Conservation (phyloP, 2,329 filamentous ascomycete species). For the Atkinsonella hypoxylon region DNA sequence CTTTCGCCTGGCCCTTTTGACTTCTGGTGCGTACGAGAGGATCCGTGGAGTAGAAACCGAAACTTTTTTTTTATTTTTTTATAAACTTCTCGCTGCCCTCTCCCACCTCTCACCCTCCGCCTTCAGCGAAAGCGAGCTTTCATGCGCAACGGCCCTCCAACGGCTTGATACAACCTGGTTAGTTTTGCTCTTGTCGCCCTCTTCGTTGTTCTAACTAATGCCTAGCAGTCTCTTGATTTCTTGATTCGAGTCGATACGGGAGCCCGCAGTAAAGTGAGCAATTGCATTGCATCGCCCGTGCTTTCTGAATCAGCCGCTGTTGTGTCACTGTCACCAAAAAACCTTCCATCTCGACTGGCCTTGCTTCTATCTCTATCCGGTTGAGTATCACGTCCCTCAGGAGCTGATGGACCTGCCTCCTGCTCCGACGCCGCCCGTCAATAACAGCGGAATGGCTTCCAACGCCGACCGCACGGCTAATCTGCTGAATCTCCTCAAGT, state of each 20-base stretch:
- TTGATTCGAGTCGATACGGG: not conserved
- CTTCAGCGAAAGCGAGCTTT: not conserved
- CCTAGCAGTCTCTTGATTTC: not conserved
- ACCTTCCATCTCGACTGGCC: conserved; percentile 2
- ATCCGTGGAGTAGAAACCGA: not conserved
- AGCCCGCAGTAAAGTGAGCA: conserved; percentile 1
- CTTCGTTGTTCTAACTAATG: not conserved
- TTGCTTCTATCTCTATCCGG: not conserved
- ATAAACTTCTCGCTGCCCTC: too few species aligned
- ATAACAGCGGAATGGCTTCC: conserved; percentile 25
- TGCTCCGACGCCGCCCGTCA: conserved; percentile 37
- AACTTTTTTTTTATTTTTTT: not conserved
- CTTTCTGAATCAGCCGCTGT: not conserved
- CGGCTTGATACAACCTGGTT: not conserved
- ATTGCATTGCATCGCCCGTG: not conserved
- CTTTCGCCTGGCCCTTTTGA: conserved; percentile 2
- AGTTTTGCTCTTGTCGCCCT: not conserved
- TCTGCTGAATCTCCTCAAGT: conserved; percentile 50
- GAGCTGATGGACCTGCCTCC: conserved; percentile 34
- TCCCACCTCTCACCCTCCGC: not conserved
- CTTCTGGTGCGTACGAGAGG: not conserved
- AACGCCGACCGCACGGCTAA: conserved; percentile 39
- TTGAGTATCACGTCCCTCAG: conserved; percentile 2
- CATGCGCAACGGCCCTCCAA: not conserved
- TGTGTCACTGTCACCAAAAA: not conserved